A percentile compares a stretch with the other conserved stretches of the same genome.
Evolutionary conservation across 2,329 filamentous ascomycete species (phyloP).

Genomic region (Cordyceps javanica): DNA sequence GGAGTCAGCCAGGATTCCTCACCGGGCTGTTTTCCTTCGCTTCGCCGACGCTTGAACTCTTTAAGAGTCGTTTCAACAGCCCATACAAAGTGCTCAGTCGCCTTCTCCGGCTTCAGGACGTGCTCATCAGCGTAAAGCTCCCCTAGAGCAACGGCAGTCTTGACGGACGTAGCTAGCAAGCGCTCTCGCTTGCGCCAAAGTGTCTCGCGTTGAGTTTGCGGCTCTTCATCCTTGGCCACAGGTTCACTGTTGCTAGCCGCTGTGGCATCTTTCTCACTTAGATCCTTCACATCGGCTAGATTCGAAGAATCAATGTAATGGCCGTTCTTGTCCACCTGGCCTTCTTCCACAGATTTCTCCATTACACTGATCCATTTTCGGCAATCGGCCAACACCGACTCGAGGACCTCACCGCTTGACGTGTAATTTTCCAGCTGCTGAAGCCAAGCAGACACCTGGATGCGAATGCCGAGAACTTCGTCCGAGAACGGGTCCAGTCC

Average conservation of each 20-base stretch:
- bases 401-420: slow-evolving; percentile 69
- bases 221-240: slow-evolving; percentile 5
- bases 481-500: slow-evolving; percentile 85
- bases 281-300: background rate
- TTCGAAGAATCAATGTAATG: slow-evolving; percentile 21
- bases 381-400: slow-evolving; percentile 68
- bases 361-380: slow-evolving; percentile 52
- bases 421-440: slow-evolving; percentile 68
- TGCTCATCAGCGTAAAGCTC: slow-evolving; percentile 74
- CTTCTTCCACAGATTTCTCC: slow-evolving; percentile 44
- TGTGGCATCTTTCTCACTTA: background rate
- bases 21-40: slow-evolving; percentile 61
- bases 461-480: slow-evolving; percentile 82
- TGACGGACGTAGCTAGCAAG: slow-evolving; percentile 66
- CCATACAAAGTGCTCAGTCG: slow-evolving; percentile 68
- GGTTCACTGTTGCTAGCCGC: background rate
- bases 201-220: slow-evolving; percentile 34
- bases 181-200: slow-evolving; percentile 55
- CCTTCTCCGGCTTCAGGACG: slow-evolving; percentile 65
- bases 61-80: slow-evolving; percentile 73
- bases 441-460: slow-evolving; percentile 73
- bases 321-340: slow-evolving; percentile 37
- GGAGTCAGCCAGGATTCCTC: slow-evolving; percentile 66
- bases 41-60: slow-evolving; percentile 64
- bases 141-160: slow-evolving; percentile 75